A percentile compares a stretch with the other conserved stretches of the same genome.
phyloP scores from a whole-genome alignment of 2,329 filamentous ascomycete species.

The Helminthosporium solani region DNA sequence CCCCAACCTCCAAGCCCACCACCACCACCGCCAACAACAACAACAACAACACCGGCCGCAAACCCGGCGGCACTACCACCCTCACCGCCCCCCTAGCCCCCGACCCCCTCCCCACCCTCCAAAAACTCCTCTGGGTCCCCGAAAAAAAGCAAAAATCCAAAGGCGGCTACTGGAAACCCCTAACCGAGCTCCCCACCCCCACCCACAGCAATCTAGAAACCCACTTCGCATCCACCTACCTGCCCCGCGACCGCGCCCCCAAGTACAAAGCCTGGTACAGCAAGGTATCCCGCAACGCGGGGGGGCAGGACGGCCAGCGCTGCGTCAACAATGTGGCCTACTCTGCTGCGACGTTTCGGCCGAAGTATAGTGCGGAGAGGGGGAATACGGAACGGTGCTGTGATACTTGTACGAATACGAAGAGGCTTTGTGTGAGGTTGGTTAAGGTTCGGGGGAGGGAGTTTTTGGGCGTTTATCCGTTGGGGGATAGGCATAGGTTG shows the following conservation, averaged over 20 bases:
- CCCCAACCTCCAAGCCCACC: not conserved
- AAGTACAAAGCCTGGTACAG: not conserved
- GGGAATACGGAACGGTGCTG: not conserved
- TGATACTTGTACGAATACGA: slow-evolving; percentile 1
- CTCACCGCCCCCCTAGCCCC: not conserved
- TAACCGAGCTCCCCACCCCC: not conserved
- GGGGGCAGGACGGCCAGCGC: not conserved
- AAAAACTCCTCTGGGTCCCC: not conserved
- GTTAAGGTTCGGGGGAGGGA: not conserved
- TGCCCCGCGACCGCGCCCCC: not conserved
- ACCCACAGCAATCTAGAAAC: not conserved
- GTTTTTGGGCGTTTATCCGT: not conserved
- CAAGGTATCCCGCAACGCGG: not conserved
- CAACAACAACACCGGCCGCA: not conserved
- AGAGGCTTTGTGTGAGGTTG: slow-evolving; percentile 1
- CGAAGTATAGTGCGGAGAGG: not conserved
- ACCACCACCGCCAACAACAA: not conserved
- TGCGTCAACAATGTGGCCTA: slow-evolving; percentile 1
- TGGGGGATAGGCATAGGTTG: not conserved
- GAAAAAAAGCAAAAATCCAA: not conserved
- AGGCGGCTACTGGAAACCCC: not conserved
- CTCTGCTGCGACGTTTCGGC: not conserved
- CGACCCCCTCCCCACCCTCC: not conserved
- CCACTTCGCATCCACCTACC: slow-evolving; percentile 1
- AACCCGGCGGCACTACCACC: not conserved